These are phyloP conservation scores for Aspergillus sp. DNA, from an alignment of 2,329 filamentous ascomycete genomes.

Conservation along the genomic window DNA sequence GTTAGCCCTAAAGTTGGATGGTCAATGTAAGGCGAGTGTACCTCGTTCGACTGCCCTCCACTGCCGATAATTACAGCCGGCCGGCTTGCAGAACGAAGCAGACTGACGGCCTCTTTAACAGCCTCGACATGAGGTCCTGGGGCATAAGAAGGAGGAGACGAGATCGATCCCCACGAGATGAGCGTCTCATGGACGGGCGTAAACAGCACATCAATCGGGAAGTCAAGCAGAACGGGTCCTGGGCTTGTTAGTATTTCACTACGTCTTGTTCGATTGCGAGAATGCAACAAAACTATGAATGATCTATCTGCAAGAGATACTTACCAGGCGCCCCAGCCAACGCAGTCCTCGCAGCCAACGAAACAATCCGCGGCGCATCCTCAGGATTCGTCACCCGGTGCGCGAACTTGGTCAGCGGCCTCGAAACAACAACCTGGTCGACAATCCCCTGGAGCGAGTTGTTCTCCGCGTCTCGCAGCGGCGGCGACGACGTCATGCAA, in stretches of 20 bases:
- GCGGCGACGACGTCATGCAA: slow-evolving; percentile 47
- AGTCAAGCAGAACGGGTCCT: slow-evolving; percentile 24
- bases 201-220: slow-evolving; percentile 37
- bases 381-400: slow-evolving; percentile 46
- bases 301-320: no score
- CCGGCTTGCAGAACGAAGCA: slow-evolving; percentile 36
- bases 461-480: slow-evolving; percentile 47
- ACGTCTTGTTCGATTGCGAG: no score
- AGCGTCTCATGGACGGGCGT: slow-evolving; percentile 37
- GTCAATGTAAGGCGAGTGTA: no score
- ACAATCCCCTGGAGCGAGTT: slow-evolving; percentile 50
- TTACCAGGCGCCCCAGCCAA: slow-evolving; percentile 43
- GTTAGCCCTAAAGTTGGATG: not conserved
- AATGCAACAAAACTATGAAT: no score
- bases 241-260: not conserved
- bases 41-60: slow-evolving; percentile 27
- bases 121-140: slow-evolving; percentile 40
- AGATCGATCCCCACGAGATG: slow-evolving; percentile 45
- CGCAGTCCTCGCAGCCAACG: slow-evolving; percentile 42
- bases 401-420: slow-evolving; percentile 48
- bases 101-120: slow-evolving; percentile 30
- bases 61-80: slow-evolving; percentile 46
- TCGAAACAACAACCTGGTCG: slow-evolving; percentile 47
- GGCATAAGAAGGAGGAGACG: slow-evolving; percentile 30
- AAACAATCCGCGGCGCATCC: slow-evolving; percentile 48